Percentiles rank a stretch among this genome's conserved stretches.
Evolutionary conservation across 306 rosid species (phyloP).

Genomic region (Vachellia collinsii): DNA sequence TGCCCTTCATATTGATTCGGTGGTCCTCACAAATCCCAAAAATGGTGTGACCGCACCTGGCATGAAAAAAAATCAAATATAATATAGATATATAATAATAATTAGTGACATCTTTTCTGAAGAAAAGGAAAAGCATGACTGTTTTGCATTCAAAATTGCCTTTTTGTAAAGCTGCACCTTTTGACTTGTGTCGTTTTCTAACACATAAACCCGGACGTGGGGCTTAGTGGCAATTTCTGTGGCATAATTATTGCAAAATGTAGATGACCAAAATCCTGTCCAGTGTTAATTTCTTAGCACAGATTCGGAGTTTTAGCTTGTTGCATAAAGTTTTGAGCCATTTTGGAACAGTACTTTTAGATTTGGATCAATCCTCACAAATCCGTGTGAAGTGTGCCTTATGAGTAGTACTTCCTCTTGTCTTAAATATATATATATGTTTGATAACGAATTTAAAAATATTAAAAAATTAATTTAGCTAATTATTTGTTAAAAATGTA

Average conservation of each 20-base stretch:
- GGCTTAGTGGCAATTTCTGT: slow-evolving; percentile 24
- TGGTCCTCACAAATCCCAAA: slow-evolving; percentile 9
- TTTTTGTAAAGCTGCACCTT: slow-evolving; percentile 33
- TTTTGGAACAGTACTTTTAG: neutral
- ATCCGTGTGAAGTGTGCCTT: neutral
- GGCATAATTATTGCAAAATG: slow-evolving; percentile 35
- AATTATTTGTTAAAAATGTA: no score
- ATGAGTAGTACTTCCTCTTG: neutral
- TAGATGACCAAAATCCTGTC: slow-evolving; percentile 17
- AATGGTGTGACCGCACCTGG: slow-evolving; percentile 28
- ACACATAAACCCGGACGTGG: slow-evolving; percentile 24
- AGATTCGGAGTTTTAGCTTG: neutral
- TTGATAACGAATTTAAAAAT: no score
- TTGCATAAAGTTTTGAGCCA: neutral
- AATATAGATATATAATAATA: neutral
- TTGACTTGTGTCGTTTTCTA: slow-evolving; percentile 43
- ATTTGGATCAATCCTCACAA: neutral
- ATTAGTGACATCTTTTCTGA: slow-evolving; percentile 21
- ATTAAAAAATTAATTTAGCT: no score
- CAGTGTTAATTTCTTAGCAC: neutral
- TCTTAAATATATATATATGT: no score
- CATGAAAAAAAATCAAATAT: neutral
- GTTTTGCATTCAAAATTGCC: slow-evolving; percentile 31
- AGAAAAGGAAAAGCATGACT: neutral
- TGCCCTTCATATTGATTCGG: neutral